Evolutionary conservation across 306 rosid genomes (phyloP).

Genomic region (Adenanthera pavonina): DNA sequence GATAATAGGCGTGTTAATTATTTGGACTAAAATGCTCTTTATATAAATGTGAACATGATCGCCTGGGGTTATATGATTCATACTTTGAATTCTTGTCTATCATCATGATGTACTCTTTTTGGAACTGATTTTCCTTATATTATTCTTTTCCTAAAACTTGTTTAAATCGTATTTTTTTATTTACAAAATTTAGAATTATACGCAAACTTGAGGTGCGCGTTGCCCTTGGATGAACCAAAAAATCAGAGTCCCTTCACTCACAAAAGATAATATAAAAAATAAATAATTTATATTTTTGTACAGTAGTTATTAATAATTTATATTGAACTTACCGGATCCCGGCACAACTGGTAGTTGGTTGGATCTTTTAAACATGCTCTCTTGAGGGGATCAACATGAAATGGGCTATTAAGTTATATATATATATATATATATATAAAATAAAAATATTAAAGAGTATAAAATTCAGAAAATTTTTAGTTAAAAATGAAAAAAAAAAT

Average conservation of each 20-base stretch:
- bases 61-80: not conserved
- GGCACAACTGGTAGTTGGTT: too few relatives aligned
- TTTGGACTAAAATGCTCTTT: not conserved
- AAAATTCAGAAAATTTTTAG: not conserved
- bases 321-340: not conserved
- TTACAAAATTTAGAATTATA: too few relatives aligned
- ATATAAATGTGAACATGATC: not conserved
- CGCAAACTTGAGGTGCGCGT: too few relatives aligned
- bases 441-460: not conserved
- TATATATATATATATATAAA: too few relatives aligned
- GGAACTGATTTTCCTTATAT: not conserved
- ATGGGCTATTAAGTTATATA: too few relatives aligned
- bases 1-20: not conserved
- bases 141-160: not conserved
- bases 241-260: too few relatives aligned
- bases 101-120: not conserved
- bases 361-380: too few relatives aligned
- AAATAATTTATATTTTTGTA: too few relatives aligned
- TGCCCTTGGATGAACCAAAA: too few relatives aligned
- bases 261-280: too few relatives aligned
- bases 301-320: not conserved
- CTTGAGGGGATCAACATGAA: too few relatives aligned
- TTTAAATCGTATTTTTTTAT: not conserved
- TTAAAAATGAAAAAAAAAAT: not conserved
- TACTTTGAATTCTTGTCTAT: not conserved